phyloP scores from a whole-genome alignment of 768 basidiomycete species.

The Myochromella boudieri region DNA sequence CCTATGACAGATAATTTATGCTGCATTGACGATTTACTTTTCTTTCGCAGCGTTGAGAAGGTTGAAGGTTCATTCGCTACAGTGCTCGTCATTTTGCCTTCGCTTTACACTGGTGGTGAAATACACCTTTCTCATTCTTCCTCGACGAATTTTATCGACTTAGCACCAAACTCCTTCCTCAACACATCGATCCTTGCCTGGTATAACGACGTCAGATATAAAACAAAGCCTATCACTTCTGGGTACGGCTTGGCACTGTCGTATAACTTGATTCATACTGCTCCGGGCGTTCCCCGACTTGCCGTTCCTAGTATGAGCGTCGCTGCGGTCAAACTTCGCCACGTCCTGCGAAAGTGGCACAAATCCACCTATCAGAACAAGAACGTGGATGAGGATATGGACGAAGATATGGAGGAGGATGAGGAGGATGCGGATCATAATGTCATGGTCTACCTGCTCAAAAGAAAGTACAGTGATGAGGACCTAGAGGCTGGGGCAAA shows the following conservation, averaged over 20 bases:
- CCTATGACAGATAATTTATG: background rate
- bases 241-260: slow-evolving; percentile 52
- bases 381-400: slow-evolving; percentile 16
- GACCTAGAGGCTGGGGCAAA: slow-evolving; percentile 19
- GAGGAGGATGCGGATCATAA: too few species aligned
- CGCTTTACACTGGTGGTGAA: slow-evolving; percentile 43
- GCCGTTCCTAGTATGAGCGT: slow-evolving; percentile 24
- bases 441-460: slow-evolving; percentile 31
- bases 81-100: slow-evolving; percentile 46
- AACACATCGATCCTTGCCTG: slow-evolving; percentile 43
- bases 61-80: slow-evolving; percentile 51
- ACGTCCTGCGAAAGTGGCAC: slow-evolving; percentile 39
- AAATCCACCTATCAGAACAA: slow-evolving; percentile 21
- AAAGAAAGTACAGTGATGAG: slow-evolving; percentile 31
- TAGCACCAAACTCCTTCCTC: slow-evolving; percentile 27
- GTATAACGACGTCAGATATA: slow-evolving; percentile 53
- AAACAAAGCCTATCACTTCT: slow-evolving; percentile 45
- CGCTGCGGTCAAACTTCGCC: slow-evolving; percentile 22
- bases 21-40: too few species aligned
- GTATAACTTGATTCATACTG: slow-evolving; percentile 46
- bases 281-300: slow-evolving; percentile 27
- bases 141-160: slow-evolving; percentile 33
- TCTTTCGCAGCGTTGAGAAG: slow-evolving; percentile 39
- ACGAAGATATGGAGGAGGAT: too few species aligned
- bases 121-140: slow-evolving; percentile 40